Evolutionary conservation across 1,139 yeast genomes (phyloP), one percentile per base, ranked within the genome.

Genomic region (Pichia cactophila): DNA sequence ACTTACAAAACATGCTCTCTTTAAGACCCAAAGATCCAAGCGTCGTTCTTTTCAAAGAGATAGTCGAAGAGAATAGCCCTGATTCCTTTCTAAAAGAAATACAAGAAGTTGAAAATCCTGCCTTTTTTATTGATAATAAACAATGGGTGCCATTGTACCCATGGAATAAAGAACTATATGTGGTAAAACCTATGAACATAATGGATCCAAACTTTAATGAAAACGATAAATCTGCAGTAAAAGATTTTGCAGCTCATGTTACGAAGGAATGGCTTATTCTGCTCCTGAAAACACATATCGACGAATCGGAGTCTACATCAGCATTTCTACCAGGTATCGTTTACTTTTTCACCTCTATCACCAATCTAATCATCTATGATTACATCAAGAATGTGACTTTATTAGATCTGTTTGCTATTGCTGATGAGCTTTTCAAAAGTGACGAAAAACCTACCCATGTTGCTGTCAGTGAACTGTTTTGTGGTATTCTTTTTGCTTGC

Each of bases 91-190:
- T 67, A 43, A 52, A 62, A 4, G 94, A 86, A 58, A 68, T 85
- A 70, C 60, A 61, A n/a, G 77, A 78, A 56, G 63, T 70, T 20
- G 67, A 68, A 0, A 54, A 67, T 35, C 83, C 88, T 1, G 60
- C 61, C 1, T 84, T 70, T 59, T 84, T 68, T 56, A 69, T 83
- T 54, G 92, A 85, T 59, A 72, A 73, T 33, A 77, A 74, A 49
- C 69, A 76, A 3, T 73, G 70, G 60, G 67, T 70, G 12, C 96
- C 97, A 0, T 86, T 94, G 83, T 67, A 86, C 17, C 83, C 84
- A 46, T 88, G 97, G 96, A 87, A 83, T 17, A 68, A 77, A 11
- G 55, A 67, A 0, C 63, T 86, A 67, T 62, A 66, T 33, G 94
- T 77, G 1, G 70, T 78, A 12, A 65, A 68, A 20, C 50, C 48